These are phyloP conservation scores for Areca catechu DNA, from an alignment of 176 grass and related monocot genomes.

Conservation along the genomic window DNA sequence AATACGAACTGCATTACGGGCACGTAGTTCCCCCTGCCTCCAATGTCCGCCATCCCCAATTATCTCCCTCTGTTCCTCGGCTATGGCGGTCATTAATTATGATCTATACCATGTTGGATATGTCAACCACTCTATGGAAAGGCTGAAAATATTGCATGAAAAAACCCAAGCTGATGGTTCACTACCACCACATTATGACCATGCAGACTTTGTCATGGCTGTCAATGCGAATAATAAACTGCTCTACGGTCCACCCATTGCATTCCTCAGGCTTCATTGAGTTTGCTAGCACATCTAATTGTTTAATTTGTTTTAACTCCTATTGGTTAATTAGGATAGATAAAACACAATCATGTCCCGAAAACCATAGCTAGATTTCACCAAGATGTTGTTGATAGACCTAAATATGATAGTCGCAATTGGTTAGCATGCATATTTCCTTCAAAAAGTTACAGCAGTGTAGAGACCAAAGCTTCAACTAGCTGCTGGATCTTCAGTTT, in stretches of 20 bases:
- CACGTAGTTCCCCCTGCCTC: background rate
- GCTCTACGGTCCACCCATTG: conserved; percentile 28
- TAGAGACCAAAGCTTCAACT: too few species aligned
- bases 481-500: too few species aligned
- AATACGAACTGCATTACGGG: conserved; percentile 5
- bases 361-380: too few species aligned
- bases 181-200: conserved; percentile 26
- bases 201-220: conserved; percentile 30
- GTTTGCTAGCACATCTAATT: background rate
- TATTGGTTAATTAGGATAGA: background rate
- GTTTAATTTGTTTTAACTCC: background rate
- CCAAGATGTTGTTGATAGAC: too few species aligned
- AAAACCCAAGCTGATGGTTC: conserved; percentile 7
- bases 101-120: background rate
- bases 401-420: too few species aligned
- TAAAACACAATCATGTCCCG: too few species aligned
- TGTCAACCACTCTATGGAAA: too few species aligned
- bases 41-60: background rate
- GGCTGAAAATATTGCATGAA: too few species aligned
- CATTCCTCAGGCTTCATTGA: conserved; percentile 35
- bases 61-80: background rate
- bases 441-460: too few species aligned
- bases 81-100: background rate
- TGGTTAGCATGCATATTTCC: too few species aligned
- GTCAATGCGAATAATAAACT: conserved; percentile 24